phyloP scores from a whole-genome alignment of 2,329 filamentous ascomycete genomes.

The Pyrenochaeta sp. region DNA sequence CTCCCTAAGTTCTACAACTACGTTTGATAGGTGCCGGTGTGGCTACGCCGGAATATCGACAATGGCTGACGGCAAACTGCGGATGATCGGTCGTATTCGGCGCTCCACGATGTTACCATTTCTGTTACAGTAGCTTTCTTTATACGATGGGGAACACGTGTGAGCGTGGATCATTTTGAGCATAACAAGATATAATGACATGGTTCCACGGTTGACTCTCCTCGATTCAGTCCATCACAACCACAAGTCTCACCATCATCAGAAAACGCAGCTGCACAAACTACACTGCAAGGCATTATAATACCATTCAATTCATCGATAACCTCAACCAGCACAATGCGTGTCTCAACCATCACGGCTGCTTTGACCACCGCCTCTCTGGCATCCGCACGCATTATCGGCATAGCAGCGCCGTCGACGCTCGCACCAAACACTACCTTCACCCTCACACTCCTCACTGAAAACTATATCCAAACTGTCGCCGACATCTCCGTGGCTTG shows the following conservation, averaged over 20 bases:
- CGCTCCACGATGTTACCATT: background rate
- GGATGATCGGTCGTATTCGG: background rate
- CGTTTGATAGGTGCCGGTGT: background rate
- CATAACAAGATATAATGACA: too few species aligned
- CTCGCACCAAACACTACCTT: slow-evolving; percentile 52
- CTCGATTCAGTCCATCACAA: background rate
- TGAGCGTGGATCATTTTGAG: background rate
- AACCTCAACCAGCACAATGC: slow-evolving; percentile 17
- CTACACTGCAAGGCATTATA: too few species aligned
- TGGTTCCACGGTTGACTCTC: background rate
- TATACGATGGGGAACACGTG: background rate
- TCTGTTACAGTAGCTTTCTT: background rate
- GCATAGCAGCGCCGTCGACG: slow-evolving; percentile 54
- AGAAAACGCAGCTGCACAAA: too few species aligned
- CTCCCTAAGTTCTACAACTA: too few species aligned
- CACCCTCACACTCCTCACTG: slow-evolving; percentile 50
- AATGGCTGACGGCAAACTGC: background rate
- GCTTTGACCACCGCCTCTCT: slow-evolving; percentile 20
- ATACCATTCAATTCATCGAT: too few species aligned
- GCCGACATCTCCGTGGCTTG: slow-evolving; percentile 57
- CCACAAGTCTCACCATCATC: background rate
- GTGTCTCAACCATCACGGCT: slow-evolving; percentile 23
- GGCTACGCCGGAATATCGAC: background rate
- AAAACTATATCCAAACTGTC: slow-evolving; percentile 57
- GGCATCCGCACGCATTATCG: slow-evolving; percentile 53